Conservation (phyloP, 2,329 filamentous ascomycete genomes). For the Neonectria sp. region DNA sequence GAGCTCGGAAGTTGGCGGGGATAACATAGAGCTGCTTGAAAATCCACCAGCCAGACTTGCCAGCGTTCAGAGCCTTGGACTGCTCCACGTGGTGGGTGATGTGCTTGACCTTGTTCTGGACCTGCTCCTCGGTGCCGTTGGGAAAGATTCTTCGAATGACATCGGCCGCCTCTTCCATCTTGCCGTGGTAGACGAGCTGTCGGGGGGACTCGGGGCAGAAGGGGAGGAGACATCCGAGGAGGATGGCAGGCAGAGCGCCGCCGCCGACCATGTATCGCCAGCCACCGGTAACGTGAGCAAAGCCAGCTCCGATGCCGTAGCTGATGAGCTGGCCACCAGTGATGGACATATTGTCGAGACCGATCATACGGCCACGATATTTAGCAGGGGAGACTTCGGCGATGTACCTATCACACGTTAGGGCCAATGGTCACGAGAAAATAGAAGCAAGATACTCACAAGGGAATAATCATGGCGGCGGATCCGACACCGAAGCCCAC, state of each 20-base stretch:
- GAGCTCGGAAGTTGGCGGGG: conserved; percentile 60
- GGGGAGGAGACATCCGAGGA: conserved; percentile 59
- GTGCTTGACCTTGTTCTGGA: conserved; percentile 60
- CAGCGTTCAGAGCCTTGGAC: conserved; percentile 55
- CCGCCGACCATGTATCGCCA: conserved; percentile 66
- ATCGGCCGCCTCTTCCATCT: conserved; percentile 55
- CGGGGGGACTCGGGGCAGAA: conserved; percentile 65
- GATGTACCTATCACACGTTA: conserved; percentile 56
- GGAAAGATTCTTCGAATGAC: conserved; percentile 59
- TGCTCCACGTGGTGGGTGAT: conserved; percentile 57
- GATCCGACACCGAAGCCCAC: conserved; percentile 65
- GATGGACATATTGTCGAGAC: conserved; percentile 63
- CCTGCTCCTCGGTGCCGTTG: conserved; percentile 57
- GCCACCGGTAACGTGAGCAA: conserved; percentile 58
- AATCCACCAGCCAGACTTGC: conserved; percentile 58
- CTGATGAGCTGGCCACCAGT: conserved; percentile 59
- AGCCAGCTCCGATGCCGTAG: conserved; percentile 58
- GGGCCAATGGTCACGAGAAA: background rate
- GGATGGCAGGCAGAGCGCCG: conserved; percentile 62
- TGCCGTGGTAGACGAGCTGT: conserved; percentile 61
- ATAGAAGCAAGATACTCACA: conserved; percentile 30
- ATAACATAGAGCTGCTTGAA: conserved; percentile 62
- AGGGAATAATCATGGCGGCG: conserved; percentile 62
- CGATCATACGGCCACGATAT: conserved; percentile 64
- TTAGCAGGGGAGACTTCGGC: conserved; percentile 65